Conservation (phyloP, 345 rosid species). For the Arabidopsis arenosa region DNA sequence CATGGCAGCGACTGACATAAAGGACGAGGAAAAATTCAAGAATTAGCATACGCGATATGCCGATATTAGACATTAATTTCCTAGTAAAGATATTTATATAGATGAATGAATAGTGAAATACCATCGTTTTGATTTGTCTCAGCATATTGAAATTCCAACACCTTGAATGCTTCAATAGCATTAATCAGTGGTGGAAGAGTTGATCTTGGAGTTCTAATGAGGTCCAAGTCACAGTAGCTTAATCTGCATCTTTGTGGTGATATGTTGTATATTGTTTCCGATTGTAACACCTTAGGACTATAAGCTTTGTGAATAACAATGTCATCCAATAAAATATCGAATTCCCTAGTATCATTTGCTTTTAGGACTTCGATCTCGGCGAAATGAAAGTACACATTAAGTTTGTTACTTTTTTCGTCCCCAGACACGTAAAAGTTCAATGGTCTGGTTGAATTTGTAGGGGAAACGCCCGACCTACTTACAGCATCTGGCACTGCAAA, state of each 20-base stretch:
- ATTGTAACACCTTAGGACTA: constrained; percentile 19
- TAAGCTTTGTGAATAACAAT: background rate
- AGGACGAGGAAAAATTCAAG: no score
- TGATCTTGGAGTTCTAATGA: constrained; percentile 21
- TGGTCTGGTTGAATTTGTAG: constrained; percentile 1
- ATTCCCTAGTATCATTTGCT: constrained; percentile 14
- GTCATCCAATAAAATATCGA: background rate
- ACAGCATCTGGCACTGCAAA: constrained; percentile 35
- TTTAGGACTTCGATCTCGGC: constrained; percentile 15
- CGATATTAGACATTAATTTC: no score
- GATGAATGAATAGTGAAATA: constrained; percentile 1
- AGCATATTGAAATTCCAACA: constrained; percentile 17
- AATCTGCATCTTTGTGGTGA: constrained; percentile 4
- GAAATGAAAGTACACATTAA: constrained; percentile 16
- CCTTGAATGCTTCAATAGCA: constrained; percentile 36
- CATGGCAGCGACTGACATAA: background rate
- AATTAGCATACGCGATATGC: no score
- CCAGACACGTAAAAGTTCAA: background rate
- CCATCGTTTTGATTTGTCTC: constrained; percentile 42
- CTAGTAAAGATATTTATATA: no score
- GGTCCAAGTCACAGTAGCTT: background rate
- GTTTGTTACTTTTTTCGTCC: background rate
- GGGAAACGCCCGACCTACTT: constrained; percentile 7
- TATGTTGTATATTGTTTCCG: constrained; percentile 7
- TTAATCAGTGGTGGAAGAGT: constrained; percentile 41